Evolutionary conservation across 352 stramenopile genomes (phyloP).

Genomic region (Hyaloperonospora brassicae): DNA sequence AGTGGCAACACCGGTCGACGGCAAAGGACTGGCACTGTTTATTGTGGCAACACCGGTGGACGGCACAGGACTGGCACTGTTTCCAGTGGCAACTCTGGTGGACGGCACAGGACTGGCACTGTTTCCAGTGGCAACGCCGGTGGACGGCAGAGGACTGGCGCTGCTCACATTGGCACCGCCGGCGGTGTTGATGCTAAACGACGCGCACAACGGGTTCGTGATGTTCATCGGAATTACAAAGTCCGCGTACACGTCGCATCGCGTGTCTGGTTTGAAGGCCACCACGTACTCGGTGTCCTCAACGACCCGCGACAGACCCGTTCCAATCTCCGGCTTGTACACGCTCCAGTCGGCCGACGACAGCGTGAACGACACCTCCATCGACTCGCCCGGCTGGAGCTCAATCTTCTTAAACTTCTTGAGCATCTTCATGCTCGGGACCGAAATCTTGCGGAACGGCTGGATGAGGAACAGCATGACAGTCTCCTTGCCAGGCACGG

Average conservation of each 20-base stretch:
- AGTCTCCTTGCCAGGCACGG: constrained; percentile 47
- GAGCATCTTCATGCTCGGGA: constrained; percentile 71
- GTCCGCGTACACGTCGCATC: constrained; percentile 53
- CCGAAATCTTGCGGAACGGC: constrained; percentile 41
- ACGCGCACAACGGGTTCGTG: constrained; percentile 31
- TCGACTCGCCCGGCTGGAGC: constrained; percentile 31
- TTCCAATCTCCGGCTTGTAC: constrained; percentile 38
- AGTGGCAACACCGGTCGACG: too few relatives aligned
- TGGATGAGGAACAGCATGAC: constrained; percentile 72
- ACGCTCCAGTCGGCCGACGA: constrained; percentile 44
- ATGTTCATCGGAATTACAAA: constrained; percentile 2
- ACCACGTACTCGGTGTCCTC: constrained; percentile 61
- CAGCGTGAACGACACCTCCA: constrained; percentile 31
- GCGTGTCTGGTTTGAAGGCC: constrained; percentile 44
- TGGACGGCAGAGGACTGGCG: too few relatives aligned
- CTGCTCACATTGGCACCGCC: background rate
- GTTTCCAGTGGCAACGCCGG: too few relatives aligned
- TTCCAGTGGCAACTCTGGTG: too few relatives aligned
- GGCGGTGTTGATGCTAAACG: constrained; percentile 30
- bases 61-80: too few relatives aligned
- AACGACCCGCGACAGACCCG: constrained; percentile 35
- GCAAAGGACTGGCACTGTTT: too few relatives aligned
- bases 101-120: too few relatives aligned
- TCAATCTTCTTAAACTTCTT: constrained; percentile 72
- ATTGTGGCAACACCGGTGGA: too few relatives aligned